Conservation (phyloP, 78 protist species). For the Paratrimastix pyriformis region DNA sequence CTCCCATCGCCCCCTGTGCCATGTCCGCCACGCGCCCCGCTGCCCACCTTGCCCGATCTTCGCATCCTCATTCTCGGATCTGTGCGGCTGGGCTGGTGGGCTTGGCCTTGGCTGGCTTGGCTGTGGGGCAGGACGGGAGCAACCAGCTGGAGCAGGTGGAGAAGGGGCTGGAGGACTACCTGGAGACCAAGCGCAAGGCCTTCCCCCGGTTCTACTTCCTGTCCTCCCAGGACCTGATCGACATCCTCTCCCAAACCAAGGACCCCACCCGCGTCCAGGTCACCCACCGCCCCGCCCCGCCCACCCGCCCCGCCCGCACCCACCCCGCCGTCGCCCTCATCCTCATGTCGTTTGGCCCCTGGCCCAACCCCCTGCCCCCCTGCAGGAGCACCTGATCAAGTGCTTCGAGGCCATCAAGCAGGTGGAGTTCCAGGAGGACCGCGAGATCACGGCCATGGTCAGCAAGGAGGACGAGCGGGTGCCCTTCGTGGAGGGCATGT, state of each 20-base stretch:
- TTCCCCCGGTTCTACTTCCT: constrained; percentile 86
- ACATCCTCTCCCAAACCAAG: constrained; percentile 63
- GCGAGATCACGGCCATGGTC: constrained; percentile 42
- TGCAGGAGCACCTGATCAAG: constrained; percentile 40
- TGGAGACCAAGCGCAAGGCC: constrained; percentile 67
- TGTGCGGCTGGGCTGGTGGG: too few relatives aligned
- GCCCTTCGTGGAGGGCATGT: constrained; percentile 26
- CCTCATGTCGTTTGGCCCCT: too few relatives aligned
- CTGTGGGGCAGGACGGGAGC: constrained; percentile 44
- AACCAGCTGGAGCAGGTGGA: constrained; percentile 59
- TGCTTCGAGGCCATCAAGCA: constrained; percentile 47
- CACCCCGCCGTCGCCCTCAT: too few relatives aligned
- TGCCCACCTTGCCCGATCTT: too few relatives aligned
- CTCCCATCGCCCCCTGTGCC: too few relatives aligned
- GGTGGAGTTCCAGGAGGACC: constrained; percentile 29
- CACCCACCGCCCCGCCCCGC: not conserved
- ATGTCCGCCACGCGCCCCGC: too few relatives aligned
- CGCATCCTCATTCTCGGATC: too few relatives aligned
- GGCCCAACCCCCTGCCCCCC: constrained; percentile 42
- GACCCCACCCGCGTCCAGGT: constrained; percentile 38
- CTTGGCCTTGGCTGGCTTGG: too few relatives aligned
- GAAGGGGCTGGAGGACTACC: constrained; percentile 67
- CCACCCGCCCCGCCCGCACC: too few relatives aligned
- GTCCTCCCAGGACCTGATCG: constrained; percentile 75
- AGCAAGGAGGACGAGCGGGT: constrained; percentile 52